These are phyloP conservation scores for Fusarium nisikadoi DNA, from an alignment of 2,329 filamentous ascomycete species.

Conservation along the genomic window DNA sequence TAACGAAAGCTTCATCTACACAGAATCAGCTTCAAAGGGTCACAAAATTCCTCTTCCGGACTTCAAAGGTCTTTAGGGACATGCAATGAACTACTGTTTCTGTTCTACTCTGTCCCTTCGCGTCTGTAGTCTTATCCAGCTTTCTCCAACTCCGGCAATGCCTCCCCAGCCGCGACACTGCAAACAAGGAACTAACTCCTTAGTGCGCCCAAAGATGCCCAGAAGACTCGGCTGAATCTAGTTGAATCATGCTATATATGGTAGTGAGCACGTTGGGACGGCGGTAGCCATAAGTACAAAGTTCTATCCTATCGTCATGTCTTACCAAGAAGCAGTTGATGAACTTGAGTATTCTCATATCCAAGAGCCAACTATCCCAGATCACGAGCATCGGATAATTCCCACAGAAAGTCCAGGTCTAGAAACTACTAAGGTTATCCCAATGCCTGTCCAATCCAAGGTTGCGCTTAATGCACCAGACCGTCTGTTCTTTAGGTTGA, in stretches of 20 bases:
- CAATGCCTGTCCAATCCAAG: background rate
- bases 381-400: background rate
- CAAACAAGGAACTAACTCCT: background rate
- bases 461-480: background rate
- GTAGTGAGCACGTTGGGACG: rapidly evolving
- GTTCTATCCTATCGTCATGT: background rate
- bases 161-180: background rate
- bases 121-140: background rate
- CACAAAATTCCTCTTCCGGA: background rate
- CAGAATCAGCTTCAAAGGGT: rapidly evolving
- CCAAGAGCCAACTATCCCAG: background rate
- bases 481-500: background rate
- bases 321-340: background rate
- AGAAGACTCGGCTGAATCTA: rapidly evolving
- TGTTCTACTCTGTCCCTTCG: background rate
- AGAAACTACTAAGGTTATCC: background rate
- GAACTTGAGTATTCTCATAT: background rate
- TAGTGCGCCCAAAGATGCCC: background rate
- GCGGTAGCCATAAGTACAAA: background rate
- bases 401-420: rapidly evolving
- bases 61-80: rapidly evolving
- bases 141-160: background rate
- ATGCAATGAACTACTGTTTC: background rate
- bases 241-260: background rate
- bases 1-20: background rate